Percentiles rank a stretch among this genome's conserved stretches.
Evolutionary conservation across 2,329 filamentous ascomycete species (phyloP).

Genomic region (Sphaerulina musiva): DNA sequence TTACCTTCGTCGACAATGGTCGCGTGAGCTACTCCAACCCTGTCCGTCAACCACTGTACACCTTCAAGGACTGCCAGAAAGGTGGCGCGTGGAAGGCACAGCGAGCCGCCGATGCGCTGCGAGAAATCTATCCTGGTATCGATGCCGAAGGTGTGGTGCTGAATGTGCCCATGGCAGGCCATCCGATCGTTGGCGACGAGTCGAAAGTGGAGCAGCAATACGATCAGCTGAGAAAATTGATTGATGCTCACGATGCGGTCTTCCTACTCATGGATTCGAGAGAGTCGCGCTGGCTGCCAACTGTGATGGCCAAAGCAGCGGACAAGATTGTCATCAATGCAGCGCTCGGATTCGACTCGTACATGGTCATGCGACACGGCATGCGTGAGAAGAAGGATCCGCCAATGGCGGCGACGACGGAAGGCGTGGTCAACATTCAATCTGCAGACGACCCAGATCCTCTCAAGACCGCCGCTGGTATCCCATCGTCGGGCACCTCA

Average conservation of each 20-base stretch:
- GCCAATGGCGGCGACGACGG: constrained; percentile 16
- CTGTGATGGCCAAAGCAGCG: constrained; percentile 86
- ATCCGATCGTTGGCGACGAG: constrained; percentile 68
- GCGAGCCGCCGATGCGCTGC: constrained; percentile 71
- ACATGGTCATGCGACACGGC: constrained; percentile 94
- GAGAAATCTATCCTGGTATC: constrained; percentile 84
- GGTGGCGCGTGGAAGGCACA: constrained; percentile 80
- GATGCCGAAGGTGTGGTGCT: constrained; percentile 73
- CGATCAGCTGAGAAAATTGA: constrained; percentile 63
- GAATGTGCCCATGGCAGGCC: constrained; percentile 90
- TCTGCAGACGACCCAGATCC: constrained; percentile 20
- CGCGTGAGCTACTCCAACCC: constrained; percentile 93
- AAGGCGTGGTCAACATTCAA: constrained; percentile 21
- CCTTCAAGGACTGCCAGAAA: constrained; percentile 78
- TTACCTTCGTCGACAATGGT: constrained; percentile 93
- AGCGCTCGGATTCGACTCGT: constrained; percentile 91
- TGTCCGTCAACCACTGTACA: constrained; percentile 86
- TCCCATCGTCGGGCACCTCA: constrained; percentile 14
- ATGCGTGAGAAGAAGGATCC: constrained; percentile 41
- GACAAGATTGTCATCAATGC: constrained; percentile 97
- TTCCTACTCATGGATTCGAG: constrained; percentile 99
- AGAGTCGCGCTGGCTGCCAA: constrained; percentile 91
- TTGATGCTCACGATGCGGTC: constrained; percentile 80
- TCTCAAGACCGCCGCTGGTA: constrained; percentile 20
- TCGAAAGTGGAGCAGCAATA: constrained; percentile 65